Evolutionary conservation across 257 asterid species (phyloP), one percentile per base, ranked within the genome.

Genomic region (Mentha longifolia): DNA sequence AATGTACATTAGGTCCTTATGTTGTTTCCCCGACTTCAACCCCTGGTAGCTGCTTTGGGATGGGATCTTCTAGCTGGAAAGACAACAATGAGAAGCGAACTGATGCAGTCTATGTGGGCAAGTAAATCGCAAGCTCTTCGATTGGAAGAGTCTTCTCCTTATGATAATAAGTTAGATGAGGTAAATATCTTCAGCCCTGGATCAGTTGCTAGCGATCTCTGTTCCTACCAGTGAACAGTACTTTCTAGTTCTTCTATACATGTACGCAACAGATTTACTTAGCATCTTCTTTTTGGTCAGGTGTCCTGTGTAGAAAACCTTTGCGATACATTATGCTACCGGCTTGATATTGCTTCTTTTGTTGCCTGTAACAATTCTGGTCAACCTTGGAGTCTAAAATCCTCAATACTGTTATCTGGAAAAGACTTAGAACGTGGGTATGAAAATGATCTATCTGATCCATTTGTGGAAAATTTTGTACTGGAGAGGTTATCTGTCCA

Each of bases 51-150:
- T 64, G 97, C 86, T 71, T 85, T 94, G 87, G 97, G 99, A 65
- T 94, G 99, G 99, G 99, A 94, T 83, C 86, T 94, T 70, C 85
- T 94, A 77, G 90, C 96, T 74, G 95, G 97, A 20, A 94, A 86
- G 82, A 89, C 97, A 13, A 78, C 78, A 70, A 63, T 84, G 76
- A 91, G 97, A 76, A 87, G 96, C 81, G 86, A 83, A 76, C 76
- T 94, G 69, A 86, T 94, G 97, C 95, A 91, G 81, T 82, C 88
- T 68, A 72, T 94, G 61, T 94, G 99, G 99, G 90, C 94, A 46
- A 89, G 92, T 80, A 91, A 94, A 89, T 91, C 96, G 73, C 96
- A 91, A 85, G 87, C 82, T 63, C 87, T 94, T 78, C 89, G 95
- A 25, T 76, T 86, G 82, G 95, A 94, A 75, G 97, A 88, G 65